phyloP scores from a whole-genome alignment of 1,284 basidiomycete genomes.

The Ceraceosorus guamensis region DNA sequence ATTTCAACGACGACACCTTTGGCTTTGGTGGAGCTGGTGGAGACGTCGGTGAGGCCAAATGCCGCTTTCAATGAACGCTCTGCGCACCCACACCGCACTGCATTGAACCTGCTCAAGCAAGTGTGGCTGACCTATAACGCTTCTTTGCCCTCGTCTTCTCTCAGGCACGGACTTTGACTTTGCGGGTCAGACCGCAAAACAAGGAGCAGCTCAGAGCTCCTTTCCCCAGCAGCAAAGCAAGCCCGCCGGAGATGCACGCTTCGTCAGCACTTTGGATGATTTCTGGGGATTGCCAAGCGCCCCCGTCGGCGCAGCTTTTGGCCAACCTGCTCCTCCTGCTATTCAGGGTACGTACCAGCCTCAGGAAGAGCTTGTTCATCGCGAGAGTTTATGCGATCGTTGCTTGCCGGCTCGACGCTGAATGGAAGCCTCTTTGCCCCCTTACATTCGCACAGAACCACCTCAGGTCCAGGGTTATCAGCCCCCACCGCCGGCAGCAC shows the following conservation, averaged over 20 bases:
- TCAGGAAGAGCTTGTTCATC: too few relatives aligned
- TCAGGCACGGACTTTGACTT: slow-evolving; percentile 91
- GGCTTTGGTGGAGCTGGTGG: slow-evolving; percentile 52
- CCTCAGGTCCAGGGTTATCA: too few relatives aligned
- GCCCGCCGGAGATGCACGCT: slow-evolving; percentile 28
- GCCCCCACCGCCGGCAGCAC: slow-evolving; percentile 13
- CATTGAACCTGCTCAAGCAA: too few relatives aligned
- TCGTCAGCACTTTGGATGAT: slow-evolving; percentile 44
- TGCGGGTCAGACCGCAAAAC: slow-evolving; percentile 41
- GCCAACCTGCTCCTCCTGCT: too few relatives aligned
- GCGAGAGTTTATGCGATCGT: too few relatives aligned
- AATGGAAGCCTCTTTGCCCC: too few relatives aligned
- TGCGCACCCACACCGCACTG: too few relatives aligned
- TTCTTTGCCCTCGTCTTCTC: not conserved
- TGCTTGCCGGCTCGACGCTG: too few relatives aligned
- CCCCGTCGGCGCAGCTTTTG: slow-evolving; percentile 1
- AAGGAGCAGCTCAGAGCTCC: not conserved
- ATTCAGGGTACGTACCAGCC: too few relatives aligned
- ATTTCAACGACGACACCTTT: slow-evolving; percentile 83
- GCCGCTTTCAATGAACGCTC: not conserved
- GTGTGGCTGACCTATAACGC: too few relatives aligned
- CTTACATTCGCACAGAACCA: too few relatives aligned
- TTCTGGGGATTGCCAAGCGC: slow-evolving; percentile 36
- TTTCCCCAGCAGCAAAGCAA: slow-evolving; percentile 6
- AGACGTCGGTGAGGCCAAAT: slow-evolving; percentile 17